A percentile compares a stretch with the other conserved stretches of the same genome.
These are phyloP conservation scores for Xerocomus potaroensis DNA, from an alignment of 768 basidiomycete genomes.

Conservation along the genomic window DNA sequence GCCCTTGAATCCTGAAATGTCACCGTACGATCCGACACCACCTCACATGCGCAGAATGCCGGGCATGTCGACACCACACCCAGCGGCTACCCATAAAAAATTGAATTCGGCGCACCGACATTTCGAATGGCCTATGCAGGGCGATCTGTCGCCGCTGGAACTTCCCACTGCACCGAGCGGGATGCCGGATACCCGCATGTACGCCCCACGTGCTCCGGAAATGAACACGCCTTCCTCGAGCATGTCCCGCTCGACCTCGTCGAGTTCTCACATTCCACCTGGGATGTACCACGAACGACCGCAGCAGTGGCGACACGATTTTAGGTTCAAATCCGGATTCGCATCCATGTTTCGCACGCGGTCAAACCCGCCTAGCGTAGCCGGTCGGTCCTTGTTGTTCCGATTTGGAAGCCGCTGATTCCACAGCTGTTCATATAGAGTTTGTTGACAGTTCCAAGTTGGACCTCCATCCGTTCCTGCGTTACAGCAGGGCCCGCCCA, in stretches of 20 bases:
- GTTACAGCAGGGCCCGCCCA: constrained; percentile 27
- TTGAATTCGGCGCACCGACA: constrained; percentile 3
- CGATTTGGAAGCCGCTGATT: too few species aligned
- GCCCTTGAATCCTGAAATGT: constrained; percentile 6
- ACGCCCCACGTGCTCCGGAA: constrained; percentile 12
- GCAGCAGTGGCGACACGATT: constrained; percentile 28
- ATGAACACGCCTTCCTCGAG: constrained; percentile 27
- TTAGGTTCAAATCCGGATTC: constrained; percentile 30
- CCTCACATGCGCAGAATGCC: constrained; percentile 4
- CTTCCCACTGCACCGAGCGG: constrained; percentile 7
- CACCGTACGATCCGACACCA: constrained; percentile 9
- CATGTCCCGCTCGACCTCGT: constrained; percentile 15
- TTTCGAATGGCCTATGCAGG: constrained; percentile 14
- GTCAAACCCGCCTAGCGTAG: constrained; percentile 10
- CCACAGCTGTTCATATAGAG: constrained; percentile 12
- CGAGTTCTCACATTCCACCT: constrained; percentile 9
- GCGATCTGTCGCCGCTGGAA: constrained; percentile 21
- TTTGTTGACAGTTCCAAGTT: constrained; percentile 25
- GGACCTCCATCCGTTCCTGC: constrained; percentile 21
- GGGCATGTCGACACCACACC: constrained; percentile 1
- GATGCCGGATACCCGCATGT: constrained; percentile 18
- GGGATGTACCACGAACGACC: constrained; percentile 21
- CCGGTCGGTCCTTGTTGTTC: constrained; percentile 19
- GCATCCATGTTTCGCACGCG: constrained; percentile 27
- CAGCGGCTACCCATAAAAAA: constrained; percentile 1